phyloP scores from a whole-genome alignment of 2,329 filamentous ascomycete genomes.

The Ophiocordyceps sinensis region DNA sequence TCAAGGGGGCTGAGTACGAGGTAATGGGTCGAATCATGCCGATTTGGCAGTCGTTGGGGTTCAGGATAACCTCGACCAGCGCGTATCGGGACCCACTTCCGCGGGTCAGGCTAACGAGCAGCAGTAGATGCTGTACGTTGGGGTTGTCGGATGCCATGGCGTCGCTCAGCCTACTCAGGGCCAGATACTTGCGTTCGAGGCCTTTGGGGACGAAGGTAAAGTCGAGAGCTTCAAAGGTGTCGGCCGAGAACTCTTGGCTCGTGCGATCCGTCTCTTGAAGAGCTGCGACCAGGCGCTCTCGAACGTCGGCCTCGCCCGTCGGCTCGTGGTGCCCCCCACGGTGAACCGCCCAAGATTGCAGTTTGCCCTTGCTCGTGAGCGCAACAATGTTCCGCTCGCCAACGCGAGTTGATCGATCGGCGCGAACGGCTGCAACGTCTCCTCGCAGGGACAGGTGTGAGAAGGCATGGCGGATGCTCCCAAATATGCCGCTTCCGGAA shows the following conservation, averaged over 20 bases:
- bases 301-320: conserved; percentile 56
- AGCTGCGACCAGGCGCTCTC: conserved; percentile 46
- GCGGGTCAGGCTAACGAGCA: conserved; percentile 43
- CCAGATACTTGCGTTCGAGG: conserved; percentile 32
- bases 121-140: conserved; percentile 41
- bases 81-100: conserved; percentile 48
- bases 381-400: conserved; percentile 78
- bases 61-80: conserved; percentile 57
- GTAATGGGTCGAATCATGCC: conserved; percentile 54
- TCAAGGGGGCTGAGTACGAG: conserved; percentile 42
- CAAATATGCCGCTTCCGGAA: conserved; percentile 54
- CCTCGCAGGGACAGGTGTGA: conserved; percentile 55
- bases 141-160: conserved; percentile 34
- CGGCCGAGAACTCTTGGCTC: conserved; percentile 32
- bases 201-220: conserved; percentile 53
- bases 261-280: conserved; percentile 41
- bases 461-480: conserved; percentile 65
- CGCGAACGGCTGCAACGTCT: conserved; percentile 66
- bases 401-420: conserved; percentile 55
- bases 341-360: conserved; percentile 81
- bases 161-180: conserved; percentile 36
- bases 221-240: conserved; percentile 62
- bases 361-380: conserved; percentile 58
- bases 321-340: conserved; percentile 73
- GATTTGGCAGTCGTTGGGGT: conserved; percentile 36